These are phyloP conservation scores for Phlebiopsis gigantea DNA, from an alignment of 768 basidiomycete species.

Conservation along the genomic window DNA sequence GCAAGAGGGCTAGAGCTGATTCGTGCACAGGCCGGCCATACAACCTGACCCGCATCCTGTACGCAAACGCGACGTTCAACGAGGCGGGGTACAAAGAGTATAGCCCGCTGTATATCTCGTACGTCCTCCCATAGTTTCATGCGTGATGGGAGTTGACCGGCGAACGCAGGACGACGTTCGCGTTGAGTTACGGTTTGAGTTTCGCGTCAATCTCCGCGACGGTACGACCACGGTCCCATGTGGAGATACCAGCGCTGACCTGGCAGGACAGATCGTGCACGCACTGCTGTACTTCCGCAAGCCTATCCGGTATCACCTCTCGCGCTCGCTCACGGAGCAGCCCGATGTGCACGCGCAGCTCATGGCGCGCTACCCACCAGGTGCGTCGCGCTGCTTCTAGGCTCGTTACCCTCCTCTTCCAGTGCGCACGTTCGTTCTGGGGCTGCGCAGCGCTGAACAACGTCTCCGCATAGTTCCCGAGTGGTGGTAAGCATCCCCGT, in stretches of 20 bases:
- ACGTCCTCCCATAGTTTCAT: conserved; percentile 18
- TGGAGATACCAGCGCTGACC: background rate
- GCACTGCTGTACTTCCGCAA: conserved; percentile 38
- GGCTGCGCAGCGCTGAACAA: too few relatives aligned
- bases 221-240: background rate
- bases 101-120: conserved; percentile 39
- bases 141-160: too few relatives aligned
- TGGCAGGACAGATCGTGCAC: conserved; percentile 29
- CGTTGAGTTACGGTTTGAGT: conserved; percentile 35
- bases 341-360: conserved; percentile 45
- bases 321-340: conserved; percentile 38
- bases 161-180: conserved; percentile 28
- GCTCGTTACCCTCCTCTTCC: background rate
- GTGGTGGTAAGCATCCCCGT: conserved; percentile 34
- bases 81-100: conserved; percentile 34
- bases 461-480: conserved; percentile 35
- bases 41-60: conserved; percentile 35
- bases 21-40: conserved; percentile 25
- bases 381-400: conserved; percentile 2
- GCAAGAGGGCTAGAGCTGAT: background rate
- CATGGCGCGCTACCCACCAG: conserved; percentile 31
- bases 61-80: conserved; percentile 31
- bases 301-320: conserved; percentile 34
- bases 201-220: conserved; percentile 45
- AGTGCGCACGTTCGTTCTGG: background rate